These are phyloP conservation scores for Saccharomycopsis sp. DNA, from an alignment of 805 yeast genomes.

Conservation along the genomic window DNA sequence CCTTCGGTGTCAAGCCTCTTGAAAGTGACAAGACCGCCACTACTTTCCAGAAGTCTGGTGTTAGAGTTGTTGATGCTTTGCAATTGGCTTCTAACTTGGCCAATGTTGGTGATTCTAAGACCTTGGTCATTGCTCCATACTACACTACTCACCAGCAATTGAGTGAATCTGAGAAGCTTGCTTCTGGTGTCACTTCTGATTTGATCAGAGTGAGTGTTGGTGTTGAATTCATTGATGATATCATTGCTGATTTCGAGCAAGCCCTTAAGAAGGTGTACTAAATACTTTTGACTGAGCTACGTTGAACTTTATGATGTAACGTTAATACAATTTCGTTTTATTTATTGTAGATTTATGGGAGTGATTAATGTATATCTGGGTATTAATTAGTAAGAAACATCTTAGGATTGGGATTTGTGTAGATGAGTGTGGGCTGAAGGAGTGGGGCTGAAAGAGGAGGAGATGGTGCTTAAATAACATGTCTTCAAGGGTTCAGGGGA, in stretches of 20 bases:
- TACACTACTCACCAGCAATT: constrained; percentile 95
- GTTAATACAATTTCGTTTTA: no score
- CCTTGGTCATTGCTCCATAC: constrained; percentile 93
- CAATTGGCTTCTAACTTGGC: constrained; percentile 89
- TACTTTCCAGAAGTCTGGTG: constrained; percentile 71
- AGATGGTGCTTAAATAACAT: no score
- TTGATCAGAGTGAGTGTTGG: constrained; percentile 87
- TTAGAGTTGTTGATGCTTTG: constrained; percentile 75
- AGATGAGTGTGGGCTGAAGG: no score
- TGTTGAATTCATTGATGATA: constrained; percentile 85
- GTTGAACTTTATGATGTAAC: background rate
- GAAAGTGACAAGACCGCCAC: constrained; percentile 42
- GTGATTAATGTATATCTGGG: no score
- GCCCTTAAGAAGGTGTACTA: constrained; percentile 40
- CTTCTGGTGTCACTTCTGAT: constrained; percentile 85
- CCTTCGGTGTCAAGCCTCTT: constrained; percentile 76
- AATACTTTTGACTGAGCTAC: background rate
- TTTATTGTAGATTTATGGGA: no score
- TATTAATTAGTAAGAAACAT: no score
- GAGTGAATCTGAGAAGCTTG: constrained; percentile 67
- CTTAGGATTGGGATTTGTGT: no score
- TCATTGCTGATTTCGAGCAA: constrained; percentile 83
- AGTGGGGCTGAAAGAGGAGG: no score
- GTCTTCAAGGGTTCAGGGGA: no score
- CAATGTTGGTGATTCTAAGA: constrained; percentile 94